Conservation (phyloP, 1,284 basidiomycete species). For the Moniliophthora roreri region DNA sequence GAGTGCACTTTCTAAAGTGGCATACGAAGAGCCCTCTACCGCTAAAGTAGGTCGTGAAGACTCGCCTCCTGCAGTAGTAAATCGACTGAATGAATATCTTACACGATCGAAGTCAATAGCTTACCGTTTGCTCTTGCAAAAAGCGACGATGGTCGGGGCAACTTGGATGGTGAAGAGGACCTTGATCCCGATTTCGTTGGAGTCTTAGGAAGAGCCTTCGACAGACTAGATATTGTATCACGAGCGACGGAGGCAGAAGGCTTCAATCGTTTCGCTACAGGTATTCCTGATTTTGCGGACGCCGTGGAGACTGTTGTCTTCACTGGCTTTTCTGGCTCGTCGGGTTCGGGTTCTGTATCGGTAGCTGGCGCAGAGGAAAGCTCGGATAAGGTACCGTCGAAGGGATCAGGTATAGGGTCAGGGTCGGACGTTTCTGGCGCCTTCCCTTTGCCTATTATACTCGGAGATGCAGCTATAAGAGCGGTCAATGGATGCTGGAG, state of each 20-base stretch:
- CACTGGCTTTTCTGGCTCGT: background rate
- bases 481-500: too few species aligned
- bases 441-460: too few species aligned
- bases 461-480: too few species aligned
- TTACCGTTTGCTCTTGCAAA: background rate
- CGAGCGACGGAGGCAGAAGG: background rate
- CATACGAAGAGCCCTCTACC: slow-evolving; percentile 33
- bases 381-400: background rate
- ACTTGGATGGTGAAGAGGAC: slow-evolving; percentile 2
- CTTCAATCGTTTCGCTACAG: background rate
- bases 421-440: too few species aligned
- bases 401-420: background rate
- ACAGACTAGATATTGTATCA: background rate
- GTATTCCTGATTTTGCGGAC: background rate
- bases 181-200: background rate
- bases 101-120: background rate
- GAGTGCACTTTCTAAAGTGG: slow-evolving; percentile 57
- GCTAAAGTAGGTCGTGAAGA: background rate
- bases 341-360: background rate
- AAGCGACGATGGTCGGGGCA: background rate
- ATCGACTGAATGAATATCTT: background rate
- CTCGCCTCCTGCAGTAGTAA: background rate
- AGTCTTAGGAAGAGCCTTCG: background rate
- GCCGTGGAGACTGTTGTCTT: background rate
- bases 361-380: background rate